Conservation (phyloP, 768 basidiomycete species). For the Termitomyces sp. region DNA sequence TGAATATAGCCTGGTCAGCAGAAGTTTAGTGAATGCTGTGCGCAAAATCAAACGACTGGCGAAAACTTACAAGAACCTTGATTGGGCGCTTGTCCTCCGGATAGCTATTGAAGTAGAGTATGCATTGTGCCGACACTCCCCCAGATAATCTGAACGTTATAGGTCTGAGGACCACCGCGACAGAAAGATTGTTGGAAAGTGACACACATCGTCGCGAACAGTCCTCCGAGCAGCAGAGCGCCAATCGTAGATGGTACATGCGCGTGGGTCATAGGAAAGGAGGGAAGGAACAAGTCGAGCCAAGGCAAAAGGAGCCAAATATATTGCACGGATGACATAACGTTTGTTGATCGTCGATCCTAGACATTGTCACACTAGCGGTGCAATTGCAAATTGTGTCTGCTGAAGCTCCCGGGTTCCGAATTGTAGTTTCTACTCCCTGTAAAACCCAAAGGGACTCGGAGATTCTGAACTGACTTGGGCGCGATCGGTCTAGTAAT, state of each 20-base stretch:
- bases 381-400: not conserved
- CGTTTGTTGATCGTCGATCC: not conserved
- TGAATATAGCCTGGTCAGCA: not conserved
- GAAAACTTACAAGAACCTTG: slow-evolving; percentile 7
- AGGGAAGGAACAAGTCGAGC: not conserved
- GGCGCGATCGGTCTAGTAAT: not conserved
- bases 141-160: slow-evolving; percentile 6
- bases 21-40: not conserved
- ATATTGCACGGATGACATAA: not conserved
- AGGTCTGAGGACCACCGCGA: not conserved
- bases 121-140: slow-evolving; percentile 4
- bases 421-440: not conserved
- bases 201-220: slow-evolving; percentile 8
- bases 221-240: slow-evolving; percentile 9
- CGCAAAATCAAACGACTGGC: not conserved
- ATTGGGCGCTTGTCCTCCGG: slow-evolving; percentile 1
- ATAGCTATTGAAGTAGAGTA: slow-evolving; percentile 8
- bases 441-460: not conserved
- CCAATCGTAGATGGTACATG: slow-evolving; percentile 8
- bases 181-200: not conserved
- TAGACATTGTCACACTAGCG: not conserved
- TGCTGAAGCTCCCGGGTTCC: not conserved
- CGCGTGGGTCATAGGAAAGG: not conserved
- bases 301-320: not conserved
- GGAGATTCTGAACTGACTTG: not conserved